Conservation (phyloP, 306 rosid genomes). For the Inga laurina region DNA sequence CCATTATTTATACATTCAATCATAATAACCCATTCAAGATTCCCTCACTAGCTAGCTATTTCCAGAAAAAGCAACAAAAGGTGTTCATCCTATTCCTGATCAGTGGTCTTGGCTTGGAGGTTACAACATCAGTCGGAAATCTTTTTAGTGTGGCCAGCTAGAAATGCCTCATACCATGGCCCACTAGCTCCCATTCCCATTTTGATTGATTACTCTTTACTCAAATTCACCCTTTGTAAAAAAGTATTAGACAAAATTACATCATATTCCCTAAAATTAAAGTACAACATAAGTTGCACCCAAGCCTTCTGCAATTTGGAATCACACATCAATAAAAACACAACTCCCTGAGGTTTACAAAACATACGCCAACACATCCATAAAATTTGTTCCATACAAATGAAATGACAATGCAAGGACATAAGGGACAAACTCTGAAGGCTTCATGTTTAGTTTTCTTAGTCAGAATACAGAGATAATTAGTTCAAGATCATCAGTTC, state of each 20-base stretch:
- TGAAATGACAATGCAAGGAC: not conserved
- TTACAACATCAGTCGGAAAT: constrained; percentile 26
- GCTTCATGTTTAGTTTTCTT: constrained; percentile 12
- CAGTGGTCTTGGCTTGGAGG: not conserved
- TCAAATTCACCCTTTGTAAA: not conserved
- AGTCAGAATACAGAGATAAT: constrained; percentile 6
- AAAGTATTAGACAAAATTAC: not conserved
- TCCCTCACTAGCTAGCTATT: constrained; percentile 5
- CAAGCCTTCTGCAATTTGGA: not conserved
- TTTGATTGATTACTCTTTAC: not conserved
- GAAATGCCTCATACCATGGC: not conserved
- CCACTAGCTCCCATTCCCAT: constrained; percentile 6
- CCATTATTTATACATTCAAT: constrained; percentile 17
- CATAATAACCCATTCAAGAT: constrained; percentile 15
- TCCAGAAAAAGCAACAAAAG: not conserved
- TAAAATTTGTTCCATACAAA: not conserved
- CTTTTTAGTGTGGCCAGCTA: constrained; percentile 15
- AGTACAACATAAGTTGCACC: not conserved
- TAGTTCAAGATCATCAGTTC: constrained; percentile 8
- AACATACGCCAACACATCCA: not conserved
- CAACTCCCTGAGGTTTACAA: not conserved
- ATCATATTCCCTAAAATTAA: not conserved
- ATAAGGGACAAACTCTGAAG: not conserved
- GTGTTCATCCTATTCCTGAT: constrained; percentile 17
- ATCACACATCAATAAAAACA: not conserved